Conservation (phyloP, 352 stramenopile genomes). For the Phytophthora megakarya region DNA sequence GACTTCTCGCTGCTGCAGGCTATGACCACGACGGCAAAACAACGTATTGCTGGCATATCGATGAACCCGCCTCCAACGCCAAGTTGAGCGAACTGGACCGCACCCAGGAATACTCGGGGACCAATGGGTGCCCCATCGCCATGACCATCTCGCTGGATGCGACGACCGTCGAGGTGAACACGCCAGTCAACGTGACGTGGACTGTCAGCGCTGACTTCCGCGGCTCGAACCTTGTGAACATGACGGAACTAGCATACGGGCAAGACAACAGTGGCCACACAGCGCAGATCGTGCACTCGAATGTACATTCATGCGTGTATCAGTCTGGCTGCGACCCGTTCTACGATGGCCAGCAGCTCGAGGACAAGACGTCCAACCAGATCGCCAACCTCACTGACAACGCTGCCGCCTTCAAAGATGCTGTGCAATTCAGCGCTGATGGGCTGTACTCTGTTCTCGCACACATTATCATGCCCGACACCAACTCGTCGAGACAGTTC, state of each 20-base stretch:
- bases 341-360: conserved; percentile 47
- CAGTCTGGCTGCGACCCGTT: conserved; percentile 62
- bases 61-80: conserved; percentile 38
- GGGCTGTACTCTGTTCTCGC: conserved; percentile 57
- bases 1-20: conserved; percentile 26
- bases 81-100: conserved; percentile 54
- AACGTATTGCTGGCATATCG: conserved; percentile 66
- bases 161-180: conserved; percentile 39
- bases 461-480: conserved; percentile 63
- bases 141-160: conserved; percentile 45
- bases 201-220: conserved; percentile 52
- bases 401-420: conserved; percentile 38
- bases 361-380: conserved; percentile 60
- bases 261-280: conserved; percentile 35
- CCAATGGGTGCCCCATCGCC: conserved; percentile 44
- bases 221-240: conserved; percentile 48
- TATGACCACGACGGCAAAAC: conserved; percentile 48
- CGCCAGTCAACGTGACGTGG: conserved; percentile 53
- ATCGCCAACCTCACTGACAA: conserved; percentile 68
- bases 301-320: conserved; percentile 62
- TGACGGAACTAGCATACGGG: conserved; percentile 51
- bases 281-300: conserved; percentile 73
- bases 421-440: conserved; percentile 39
- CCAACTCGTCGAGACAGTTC: conserved; percentile 52
- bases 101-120: conserved; percentile 40